A percentile compares a stretch with the other conserved stretches of the same genome.
Evolutionary conservation across 768 basidiomycete species (phyloP).

Genomic region (Collybiopsis luxurians): DNA sequence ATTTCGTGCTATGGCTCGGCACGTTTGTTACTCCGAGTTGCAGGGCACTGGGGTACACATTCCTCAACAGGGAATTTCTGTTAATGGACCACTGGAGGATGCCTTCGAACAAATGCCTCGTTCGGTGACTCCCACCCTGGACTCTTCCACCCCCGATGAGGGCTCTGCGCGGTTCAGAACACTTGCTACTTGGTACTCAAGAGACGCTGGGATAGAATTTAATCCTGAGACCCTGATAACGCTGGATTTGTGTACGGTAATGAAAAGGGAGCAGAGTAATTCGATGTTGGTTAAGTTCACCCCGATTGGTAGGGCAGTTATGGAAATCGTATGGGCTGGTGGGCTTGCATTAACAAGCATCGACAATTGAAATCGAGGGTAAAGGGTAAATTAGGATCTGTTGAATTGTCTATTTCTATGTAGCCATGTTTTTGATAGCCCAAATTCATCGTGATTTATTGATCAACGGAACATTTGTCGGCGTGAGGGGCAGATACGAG

Average conservation of each 20-base stretch:
- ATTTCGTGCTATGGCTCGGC: constrained; percentile 51
- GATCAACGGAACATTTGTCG: too few species aligned
- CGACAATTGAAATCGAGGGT: neutral
- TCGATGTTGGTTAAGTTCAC: constrained; percentile 1
- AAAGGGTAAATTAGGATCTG: too few species aligned
- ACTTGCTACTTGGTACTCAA: constrained; percentile 38
- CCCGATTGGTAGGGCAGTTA: constrained; percentile 4
- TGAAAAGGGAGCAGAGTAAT: neutral
- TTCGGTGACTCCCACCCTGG: neutral
- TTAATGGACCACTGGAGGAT: constrained; percentile 35
- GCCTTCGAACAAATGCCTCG: constrained; percentile 19
- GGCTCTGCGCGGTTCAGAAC: constrained; percentile 18
- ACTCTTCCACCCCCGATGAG: neutral
- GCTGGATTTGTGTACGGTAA: constrained; percentile 43
- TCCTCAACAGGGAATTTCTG: constrained; percentile 41
- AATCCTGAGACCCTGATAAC: constrained; percentile 50
- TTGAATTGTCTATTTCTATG: too few species aligned
- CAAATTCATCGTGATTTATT: too few species aligned
- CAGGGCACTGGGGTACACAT: constrained; percentile 43
- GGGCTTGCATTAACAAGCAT: constrained; percentile 8
- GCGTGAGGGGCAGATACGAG: too few species aligned
- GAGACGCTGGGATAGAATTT: constrained; percentile 51
- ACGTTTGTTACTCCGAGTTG: constrained; percentile 49
- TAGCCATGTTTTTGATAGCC: too few species aligned
- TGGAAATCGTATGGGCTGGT: constrained; percentile 10